Percentiles rank a stretch among this genome's conserved stretches.
Evolutionary conservation across 208 protist genomes (phyloP).

Genomic region (Novymonas esmeraldas): DNA sequence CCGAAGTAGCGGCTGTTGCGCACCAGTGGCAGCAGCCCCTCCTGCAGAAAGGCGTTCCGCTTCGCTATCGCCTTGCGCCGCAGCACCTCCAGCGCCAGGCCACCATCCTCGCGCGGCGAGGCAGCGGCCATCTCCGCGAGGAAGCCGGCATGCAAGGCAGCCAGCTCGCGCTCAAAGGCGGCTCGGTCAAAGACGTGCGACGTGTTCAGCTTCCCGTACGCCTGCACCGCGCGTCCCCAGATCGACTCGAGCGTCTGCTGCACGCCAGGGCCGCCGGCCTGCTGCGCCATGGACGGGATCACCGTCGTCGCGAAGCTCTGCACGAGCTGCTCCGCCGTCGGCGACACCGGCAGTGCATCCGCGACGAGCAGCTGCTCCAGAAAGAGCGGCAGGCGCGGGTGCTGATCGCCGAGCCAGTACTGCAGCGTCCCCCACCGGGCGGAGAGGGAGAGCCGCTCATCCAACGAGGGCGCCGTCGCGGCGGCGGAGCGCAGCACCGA

Average conservation of each 20-base stretch:
- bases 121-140: constrained; percentile 25
- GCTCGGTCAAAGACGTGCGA: constrained; percentile 56
- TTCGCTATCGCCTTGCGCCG: constrained; percentile 58
- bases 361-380: constrained; percentile 48
- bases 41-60: constrained; percentile 65
- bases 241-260: constrained; percentile 29
- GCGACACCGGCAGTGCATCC: constrained; percentile 58
- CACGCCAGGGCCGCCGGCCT: constrained; percentile 6
- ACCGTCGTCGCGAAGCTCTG: constrained; percentile 53
- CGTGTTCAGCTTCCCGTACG: constrained; percentile 33
- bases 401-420: constrained; percentile 70
- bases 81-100: constrained; percentile 78
- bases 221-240: constrained; percentile 47
- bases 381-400: constrained; percentile 67
- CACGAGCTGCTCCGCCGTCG: constrained; percentile 57
- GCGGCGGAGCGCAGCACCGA: constrained; percentile 47
- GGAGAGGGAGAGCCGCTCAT: constrained; percentile 46
- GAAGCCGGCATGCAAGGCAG: constrained; percentile 32
- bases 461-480: constrained; percentile 43
- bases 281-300: constrained; percentile 41
- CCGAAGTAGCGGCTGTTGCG: constrained; percentile 54
- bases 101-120: constrained; percentile 36
- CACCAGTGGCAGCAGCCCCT: constrained; percentile 51
- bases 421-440: constrained; percentile 58
- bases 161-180: constrained; percentile 50